These are phyloP conservation scores for Zelonia costaricensis DNA, from an alignment of 208 protist species.

Conservation along the genomic window DNA sequence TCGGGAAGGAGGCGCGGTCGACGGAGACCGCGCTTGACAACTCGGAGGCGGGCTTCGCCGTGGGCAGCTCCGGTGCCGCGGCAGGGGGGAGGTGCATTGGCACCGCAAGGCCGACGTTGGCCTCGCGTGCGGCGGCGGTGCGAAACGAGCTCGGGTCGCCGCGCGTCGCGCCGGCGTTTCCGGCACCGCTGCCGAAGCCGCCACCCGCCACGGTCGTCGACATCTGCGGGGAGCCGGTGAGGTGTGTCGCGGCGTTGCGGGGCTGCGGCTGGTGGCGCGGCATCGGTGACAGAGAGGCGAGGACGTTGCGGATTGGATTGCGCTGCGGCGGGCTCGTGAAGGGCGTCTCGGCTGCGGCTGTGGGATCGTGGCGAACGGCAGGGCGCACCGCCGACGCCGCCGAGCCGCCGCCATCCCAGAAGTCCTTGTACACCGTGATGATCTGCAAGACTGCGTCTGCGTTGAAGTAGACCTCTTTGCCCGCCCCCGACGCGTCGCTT, in stretches of 20 bases:
- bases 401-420: constrained; percentile 15
- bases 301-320: constrained; percentile 19
- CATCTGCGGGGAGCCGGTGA: constrained; percentile 5
- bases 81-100: neutral
- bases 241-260: constrained; percentile 6
- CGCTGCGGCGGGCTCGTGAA: constrained; percentile 7
- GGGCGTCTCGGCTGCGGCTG: neutral
- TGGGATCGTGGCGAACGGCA: neutral
- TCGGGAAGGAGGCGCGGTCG: neutral
- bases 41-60: constrained; percentile 9
- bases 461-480: constrained; percentile 45
- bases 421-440: constrained; percentile 68
- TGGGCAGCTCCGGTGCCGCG: neutral
- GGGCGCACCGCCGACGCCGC: constrained; percentile 1
- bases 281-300: constrained; percentile 7
- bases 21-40: neutral
- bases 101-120: neutral
- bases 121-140: neutral
- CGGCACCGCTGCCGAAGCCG: neutral
- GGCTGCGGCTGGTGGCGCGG: neutral
- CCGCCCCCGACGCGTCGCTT: constrained; percentile 24
- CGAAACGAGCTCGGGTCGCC: neutral
- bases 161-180: constrained; percentile 2
- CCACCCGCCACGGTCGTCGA: neutral
- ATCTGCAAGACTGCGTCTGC: constrained; percentile 75